Evolutionary conservation across 1,284 basidiomycete species (phyloP).

Genomic region (Meripilus lineatus): DNA sequence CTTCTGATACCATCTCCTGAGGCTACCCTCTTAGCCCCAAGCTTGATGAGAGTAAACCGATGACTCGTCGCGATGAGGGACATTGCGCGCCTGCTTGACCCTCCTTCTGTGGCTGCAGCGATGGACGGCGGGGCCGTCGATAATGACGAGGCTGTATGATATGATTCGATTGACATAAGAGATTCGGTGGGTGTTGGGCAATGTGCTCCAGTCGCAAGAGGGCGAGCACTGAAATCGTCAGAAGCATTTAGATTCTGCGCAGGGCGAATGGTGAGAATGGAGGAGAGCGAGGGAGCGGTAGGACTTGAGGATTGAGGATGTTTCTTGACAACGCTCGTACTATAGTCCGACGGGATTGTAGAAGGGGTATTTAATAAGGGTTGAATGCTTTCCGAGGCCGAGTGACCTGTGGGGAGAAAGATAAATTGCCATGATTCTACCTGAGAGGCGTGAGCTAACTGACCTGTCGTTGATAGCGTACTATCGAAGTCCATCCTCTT

Average conservation of each 20-base stretch:
- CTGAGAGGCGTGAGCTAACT: too few relatives aligned
- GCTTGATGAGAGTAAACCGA: constrained; percentile 82
- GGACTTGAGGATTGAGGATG: constrained; percentile 38
- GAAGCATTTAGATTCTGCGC: constrained; percentile 42
- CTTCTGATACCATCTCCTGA: constrained; percentile 13
- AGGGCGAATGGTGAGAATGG: constrained; percentile 67
- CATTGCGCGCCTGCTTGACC: constrained; percentile 51
- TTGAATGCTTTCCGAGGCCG: constrained; percentile 38
- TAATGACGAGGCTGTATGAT: constrained; percentile 57
- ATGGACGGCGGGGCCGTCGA: constrained; percentile 44
- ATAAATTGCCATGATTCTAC: too few relatives aligned
- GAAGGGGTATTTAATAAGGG: constrained; percentile 51
- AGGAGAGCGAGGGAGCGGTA: constrained; percentile 58
- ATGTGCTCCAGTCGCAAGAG: constrained; percentile 20
- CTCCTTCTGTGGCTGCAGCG: constrained; percentile 66
- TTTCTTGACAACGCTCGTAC: constrained; percentile 58
- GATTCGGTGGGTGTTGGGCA: constrained; percentile 34
- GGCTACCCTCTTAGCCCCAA: constrained; percentile 49
- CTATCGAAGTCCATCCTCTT: constrained; percentile 36
- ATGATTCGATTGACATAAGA: constrained; percentile 60
- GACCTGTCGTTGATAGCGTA: constrained; percentile 21
- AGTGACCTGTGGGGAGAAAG: not conserved
- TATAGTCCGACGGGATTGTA: constrained; percentile 57
- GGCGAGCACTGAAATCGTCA: constrained; percentile 19
- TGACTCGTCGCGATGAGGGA: constrained; percentile 51